These are phyloP conservation scores for Aspergillus cejpii DNA, from an alignment of 2,329 filamentous ascomycete genomes.

Conservation along the genomic window DNA sequence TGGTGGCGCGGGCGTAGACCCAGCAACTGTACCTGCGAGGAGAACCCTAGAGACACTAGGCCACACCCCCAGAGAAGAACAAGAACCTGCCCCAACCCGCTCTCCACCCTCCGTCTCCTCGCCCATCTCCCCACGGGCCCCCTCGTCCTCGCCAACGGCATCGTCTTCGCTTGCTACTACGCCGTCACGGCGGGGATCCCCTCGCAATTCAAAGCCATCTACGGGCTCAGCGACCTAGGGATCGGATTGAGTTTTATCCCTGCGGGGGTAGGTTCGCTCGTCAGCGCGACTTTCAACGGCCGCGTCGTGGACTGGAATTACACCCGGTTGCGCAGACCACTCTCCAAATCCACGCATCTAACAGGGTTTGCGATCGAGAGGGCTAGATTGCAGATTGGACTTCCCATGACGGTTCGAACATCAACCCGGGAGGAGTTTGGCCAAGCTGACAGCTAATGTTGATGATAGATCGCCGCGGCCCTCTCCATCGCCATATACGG, in stretches of 20 bases:
- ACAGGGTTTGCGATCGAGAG: slow-evolving; percentile 40
- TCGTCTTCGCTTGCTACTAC: slow-evolving; percentile 40
- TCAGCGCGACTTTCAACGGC: slow-evolving; percentile 37
- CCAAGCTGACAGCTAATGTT: no score
- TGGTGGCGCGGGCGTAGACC: background rate
- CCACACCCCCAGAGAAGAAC: background rate
- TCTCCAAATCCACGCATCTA: slow-evolving; percentile 34
- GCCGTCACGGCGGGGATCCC: slow-evolving; percentile 38
- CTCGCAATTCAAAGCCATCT: slow-evolving; percentile 31
- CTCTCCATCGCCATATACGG: slow-evolving; percentile 11
- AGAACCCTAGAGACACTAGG: background rate
- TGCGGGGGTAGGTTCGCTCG: slow-evolving; percentile 36
- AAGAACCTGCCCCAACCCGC: slow-evolving; percentile 34
- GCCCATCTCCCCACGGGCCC: slow-evolving; percentile 26
- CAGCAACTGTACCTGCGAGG: background rate
- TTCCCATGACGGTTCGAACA: slow-evolving; percentile 32
- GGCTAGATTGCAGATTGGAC: slow-evolving; percentile 37
- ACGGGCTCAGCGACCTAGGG: slow-evolving; percentile 37
- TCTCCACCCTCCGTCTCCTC: slow-evolving; percentile 31
- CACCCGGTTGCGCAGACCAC: slow-evolving; percentile 29
- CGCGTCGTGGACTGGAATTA: slow-evolving; percentile 43
- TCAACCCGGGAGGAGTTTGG: no score
- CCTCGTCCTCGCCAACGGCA: slow-evolving; percentile 33
- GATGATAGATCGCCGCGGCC: slow-evolving; percentile 15
- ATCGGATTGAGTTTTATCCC: slow-evolving; percentile 42